Conservation (phyloP, 257 asterid genomes). For the Knoxia roxburghii region DNA sequence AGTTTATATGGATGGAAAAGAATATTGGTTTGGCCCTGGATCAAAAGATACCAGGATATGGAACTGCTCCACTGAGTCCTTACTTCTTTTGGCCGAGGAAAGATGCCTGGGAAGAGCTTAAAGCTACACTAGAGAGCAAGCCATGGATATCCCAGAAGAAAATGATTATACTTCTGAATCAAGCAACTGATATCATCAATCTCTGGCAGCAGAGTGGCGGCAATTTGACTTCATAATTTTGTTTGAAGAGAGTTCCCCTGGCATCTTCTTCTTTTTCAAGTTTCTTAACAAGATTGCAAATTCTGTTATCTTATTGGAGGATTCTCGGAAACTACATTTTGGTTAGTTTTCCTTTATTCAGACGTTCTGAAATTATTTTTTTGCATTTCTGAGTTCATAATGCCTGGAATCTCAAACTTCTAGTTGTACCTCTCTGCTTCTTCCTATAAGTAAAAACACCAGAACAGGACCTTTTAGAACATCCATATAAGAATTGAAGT, state of each 20-base stretch:
- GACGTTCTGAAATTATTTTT: not conserved
- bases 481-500: not conserved
- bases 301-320: constrained; percentile 2
- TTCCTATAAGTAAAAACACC: not conserved
- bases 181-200: constrained; percentile 49
- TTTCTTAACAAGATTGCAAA: not conserved
- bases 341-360: not conserved
- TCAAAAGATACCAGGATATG: constrained; percentile 41
- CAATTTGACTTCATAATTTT: constrained; percentile 27
- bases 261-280: not conserved
- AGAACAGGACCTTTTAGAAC: not conserved
- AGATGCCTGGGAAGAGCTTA: constrained; percentile 55
- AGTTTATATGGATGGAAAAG: constrained; percentile 56
- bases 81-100: constrained; percentile 53
- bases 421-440: not conserved
- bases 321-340: not conserved
- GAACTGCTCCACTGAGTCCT: constrained; percentile 40
- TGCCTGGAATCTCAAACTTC: not conserved
- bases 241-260: not conserved
- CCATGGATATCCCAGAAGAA: constrained; percentile 52
- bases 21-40: constrained; percentile 41
- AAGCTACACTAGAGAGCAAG: constrained; percentile 36
- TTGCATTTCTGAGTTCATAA: not conserved
- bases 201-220: constrained; percentile 59
- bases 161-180: constrained; percentile 49